Evolutionary conservation across 768 basidiomycete genomes (phyloP).

Genomic region (Hygrophoropsis aurantiaca): DNA sequence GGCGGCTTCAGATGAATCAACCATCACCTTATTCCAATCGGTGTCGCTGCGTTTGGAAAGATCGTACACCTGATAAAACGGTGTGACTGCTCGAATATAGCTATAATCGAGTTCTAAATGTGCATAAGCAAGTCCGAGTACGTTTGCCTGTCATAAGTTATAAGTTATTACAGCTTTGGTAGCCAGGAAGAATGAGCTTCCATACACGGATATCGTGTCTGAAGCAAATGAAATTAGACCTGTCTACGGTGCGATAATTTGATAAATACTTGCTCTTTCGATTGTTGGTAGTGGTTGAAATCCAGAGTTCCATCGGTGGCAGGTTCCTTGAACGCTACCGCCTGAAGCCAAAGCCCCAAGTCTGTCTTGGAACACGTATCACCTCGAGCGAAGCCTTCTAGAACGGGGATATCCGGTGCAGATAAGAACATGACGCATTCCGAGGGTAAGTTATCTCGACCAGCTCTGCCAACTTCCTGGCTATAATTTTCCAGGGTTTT

Average conservation of each 20-base stretch:
- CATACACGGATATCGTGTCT: constrained; percentile 43
- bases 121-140: constrained; percentile 45
- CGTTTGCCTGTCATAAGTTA: constrained; percentile 31
- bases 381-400: constrained; percentile 49
- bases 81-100: constrained; percentile 45
- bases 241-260: background rate
- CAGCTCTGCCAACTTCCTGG: constrained; percentile 47
- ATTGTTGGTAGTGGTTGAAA: constrained; percentile 43
- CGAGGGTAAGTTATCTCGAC: constrained; percentile 41
- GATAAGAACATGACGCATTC: constrained; percentile 46
- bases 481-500: constrained; percentile 48
- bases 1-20: constrained; percentile 32
- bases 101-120: constrained; percentile 47
- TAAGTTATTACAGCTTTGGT: background rate
- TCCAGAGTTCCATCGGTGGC: constrained; percentile 36
- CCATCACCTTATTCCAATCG: constrained; percentile 28
- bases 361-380: constrained; percentile 44
- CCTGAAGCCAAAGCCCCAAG: constrained; percentile 40
- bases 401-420: constrained; percentile 40
- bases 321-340: constrained; percentile 35
- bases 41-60: constrained; percentile 25
- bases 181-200: background rate
- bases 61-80: constrained; percentile 44
- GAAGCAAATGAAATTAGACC: background rate
- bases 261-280: constrained; percentile 31